Evolutionary conservation across 148 eudicot species (phyloP), one percentile per base, ranked within the genome.

Genomic region (Rhododendron williamsianum): DNA sequence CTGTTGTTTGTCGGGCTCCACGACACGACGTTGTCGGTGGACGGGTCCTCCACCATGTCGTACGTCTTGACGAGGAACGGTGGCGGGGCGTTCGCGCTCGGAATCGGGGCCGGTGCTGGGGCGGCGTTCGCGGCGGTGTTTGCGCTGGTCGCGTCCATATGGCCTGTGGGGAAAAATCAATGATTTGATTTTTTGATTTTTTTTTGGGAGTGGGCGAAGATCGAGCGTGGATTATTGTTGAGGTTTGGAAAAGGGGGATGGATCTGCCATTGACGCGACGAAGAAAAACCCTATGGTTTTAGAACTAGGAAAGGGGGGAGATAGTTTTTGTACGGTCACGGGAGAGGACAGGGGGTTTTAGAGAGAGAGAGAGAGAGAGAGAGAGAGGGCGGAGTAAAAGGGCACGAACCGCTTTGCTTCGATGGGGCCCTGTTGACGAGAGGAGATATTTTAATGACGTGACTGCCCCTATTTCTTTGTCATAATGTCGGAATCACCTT

Each of bases 1-100:
- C 96, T 95, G 54, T 95, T 95, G 79, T 94, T 88, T 0, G 93
- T 92, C 15, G 91, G 43, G 79, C 96, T 91, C 98, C 98, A 95
- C 2, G 98, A 95, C 33, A 95, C 98, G 4, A 95, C 86, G 54
- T 89, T 84, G 79, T 95, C 95, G 18, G 98, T 90, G 0, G 90
- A 87, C 58, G 97, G 92, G 80, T 93, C 95, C 79, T 94, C 92
- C 49, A 94, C 97, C 95, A 94, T 93, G 49, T 94, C 97, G 89
- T 94, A 94, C 0, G 95, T 94, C 87, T 94, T 93, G 25, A 87
- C 89, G 0, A 94, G 89, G 52, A 94, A 94, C 74, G 97, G 95
- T 79, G 95, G 93, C 80, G 95, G 95, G 12, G 88, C 92, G 43
- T 89, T 92, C 38, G 78, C 86, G 65, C 58, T 90, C 25, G 92